Conservation (phyloP, 2,329 filamentous ascomycete genomes). For the Ophiobolus disseminans region DNA sequence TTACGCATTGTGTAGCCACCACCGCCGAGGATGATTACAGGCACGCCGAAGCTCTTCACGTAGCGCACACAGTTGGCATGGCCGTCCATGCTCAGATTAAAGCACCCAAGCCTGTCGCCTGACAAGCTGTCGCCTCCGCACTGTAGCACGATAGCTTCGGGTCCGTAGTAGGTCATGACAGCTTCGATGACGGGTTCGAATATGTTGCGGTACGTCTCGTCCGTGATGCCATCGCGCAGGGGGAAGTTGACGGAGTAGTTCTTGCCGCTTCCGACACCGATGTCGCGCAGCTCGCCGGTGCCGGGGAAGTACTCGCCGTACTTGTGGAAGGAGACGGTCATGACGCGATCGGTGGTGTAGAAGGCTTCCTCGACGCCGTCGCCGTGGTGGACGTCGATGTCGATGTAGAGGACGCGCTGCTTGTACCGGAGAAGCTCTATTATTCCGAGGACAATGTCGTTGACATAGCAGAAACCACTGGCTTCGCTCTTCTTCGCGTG, state of each 20-base stretch:
- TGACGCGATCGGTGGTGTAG: conserved; percentile 74
- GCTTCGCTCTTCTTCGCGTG: conserved; percentile 95
- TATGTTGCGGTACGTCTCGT: conserved; percentile 70
- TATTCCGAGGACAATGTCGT: conserved; percentile 93
- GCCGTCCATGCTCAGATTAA: conserved; percentile 74
- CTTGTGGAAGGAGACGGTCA: conserved; percentile 76
- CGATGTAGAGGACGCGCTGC: conserved; percentile 90
- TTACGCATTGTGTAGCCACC: conserved; percentile 76
- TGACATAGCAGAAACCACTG: conserved; percentile 98
- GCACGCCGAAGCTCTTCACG: conserved; percentile 71
- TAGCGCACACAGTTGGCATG: conserved; percentile 75
- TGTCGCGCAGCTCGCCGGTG: conserved; percentile 72
- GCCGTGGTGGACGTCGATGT: conserved; percentile 91
- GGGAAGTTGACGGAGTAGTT: conserved; percentile 75
- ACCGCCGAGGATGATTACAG: conserved; percentile 70
- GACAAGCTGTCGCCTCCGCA: conserved; percentile 73
- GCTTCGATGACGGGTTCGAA: conserved; percentile 72
- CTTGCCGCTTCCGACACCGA: conserved; percentile 71
- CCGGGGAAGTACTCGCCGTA: conserved; percentile 77
- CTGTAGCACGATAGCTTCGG: conserved; percentile 72
- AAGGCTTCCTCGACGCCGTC: conserved; percentile 78
- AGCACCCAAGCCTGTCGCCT: conserved; percentile 71
- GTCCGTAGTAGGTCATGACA: conserved; percentile 73
- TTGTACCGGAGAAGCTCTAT: conserved; percentile 84
- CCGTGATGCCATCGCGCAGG: conserved; percentile 72